Evolutionary conservation across 306 rosid species (phyloP).

Genomic region (Vicia faba): DNA sequence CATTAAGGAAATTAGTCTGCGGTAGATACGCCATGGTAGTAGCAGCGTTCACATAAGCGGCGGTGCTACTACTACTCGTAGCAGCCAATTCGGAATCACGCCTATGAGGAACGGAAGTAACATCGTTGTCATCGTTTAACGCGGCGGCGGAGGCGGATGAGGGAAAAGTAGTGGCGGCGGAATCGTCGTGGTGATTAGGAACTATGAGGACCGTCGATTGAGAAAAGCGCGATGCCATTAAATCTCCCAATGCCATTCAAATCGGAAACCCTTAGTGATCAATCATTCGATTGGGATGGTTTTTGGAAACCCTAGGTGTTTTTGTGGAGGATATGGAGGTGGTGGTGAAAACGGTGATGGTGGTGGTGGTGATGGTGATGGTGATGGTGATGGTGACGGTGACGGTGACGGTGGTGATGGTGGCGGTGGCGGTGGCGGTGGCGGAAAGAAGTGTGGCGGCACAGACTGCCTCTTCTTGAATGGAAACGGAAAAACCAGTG

Average conservation of each 20-base stretch:
- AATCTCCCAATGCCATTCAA: slow-evolving; percentile 99
- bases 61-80: slow-evolving; percentile 55
- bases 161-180: neutral
- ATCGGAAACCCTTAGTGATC: slow-evolving; percentile 49
- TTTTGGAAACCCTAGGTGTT: slow-evolving; percentile 44
- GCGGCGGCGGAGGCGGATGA: slow-evolving; percentile 10
- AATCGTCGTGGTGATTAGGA: slow-evolving; percentile 51
- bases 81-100: slow-evolving; percentile 75
- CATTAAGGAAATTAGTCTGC: slow-evolving; percentile 66
- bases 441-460: slow-evolving; percentile 44
- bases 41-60: slow-evolving; percentile 63
- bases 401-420: neutral
- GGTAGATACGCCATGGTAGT: slow-evolving; percentile 89
- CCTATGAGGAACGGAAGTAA: slow-evolving; percentile 6
- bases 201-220: slow-evolving; percentile 74
- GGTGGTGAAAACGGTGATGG: neutral
- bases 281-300: slow-evolving; percentile 43
- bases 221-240: slow-evolving; percentile 92
- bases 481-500: slow-evolving; percentile 34
- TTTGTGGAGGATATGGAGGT: neutral
- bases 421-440: neutral
- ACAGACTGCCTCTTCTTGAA: slow-evolving; percentile 36
- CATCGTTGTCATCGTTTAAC: slow-evolving; percentile 16
- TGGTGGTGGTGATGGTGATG: neutral
- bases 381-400: neutral